A percentile compares a stretch with the other conserved stretches of the same genome.
Evolutionary conservation across 176 grass and related monocot genomes (phyloP).

Genomic region (Hordeum vulgare): MorexV3_pseudomolecules_assembly NC_058519.1:511929745-511930244

Average conservation of each 20-base stretch:
- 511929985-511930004: background rate
- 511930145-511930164: background rate
- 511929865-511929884: background rate
- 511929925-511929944: background rate
- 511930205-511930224: background rate
- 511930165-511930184: background rate
- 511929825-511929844: background rate
- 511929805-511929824: slow-evolving; percentile 18
- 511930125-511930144: background rate
- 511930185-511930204: background rate
- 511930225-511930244: no score
- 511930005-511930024: background rate
- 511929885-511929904: background rate
- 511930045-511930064: background rate
- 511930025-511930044: background rate
- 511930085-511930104: background rate
- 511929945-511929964: background rate
- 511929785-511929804: background rate
- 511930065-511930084: background rate
- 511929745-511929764: background rate
- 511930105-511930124: background rate
- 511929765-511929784: background rate
- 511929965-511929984: background rate
- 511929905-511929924: slow-evolving; percentile 19
- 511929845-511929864: background rate